Percentiles rank a stretch among this genome's conserved stretches.
Conservation (phyloP, 495 filamentous ascomycete species). For the Penicillium riverlandense region DNA sequence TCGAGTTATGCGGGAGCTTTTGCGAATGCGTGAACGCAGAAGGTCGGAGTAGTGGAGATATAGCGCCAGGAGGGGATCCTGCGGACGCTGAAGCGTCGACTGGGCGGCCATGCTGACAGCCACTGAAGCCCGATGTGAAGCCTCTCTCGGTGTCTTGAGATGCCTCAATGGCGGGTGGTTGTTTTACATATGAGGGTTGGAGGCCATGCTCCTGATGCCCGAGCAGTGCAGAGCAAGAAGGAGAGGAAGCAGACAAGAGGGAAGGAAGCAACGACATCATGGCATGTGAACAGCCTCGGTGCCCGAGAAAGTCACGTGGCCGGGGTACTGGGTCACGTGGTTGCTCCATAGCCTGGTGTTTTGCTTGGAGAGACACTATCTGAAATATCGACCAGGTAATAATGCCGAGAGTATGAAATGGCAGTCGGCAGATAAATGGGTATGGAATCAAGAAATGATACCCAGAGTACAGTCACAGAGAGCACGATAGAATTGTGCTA, state of each 20-base stretch:
- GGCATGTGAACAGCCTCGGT: conserved; percentile 31
- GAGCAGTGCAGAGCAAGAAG: background rate
- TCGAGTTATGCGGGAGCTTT: conserved; percentile 59
- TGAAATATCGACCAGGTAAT: background rate
- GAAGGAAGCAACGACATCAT: conserved; percentile 16
- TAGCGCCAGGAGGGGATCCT: conserved; percentile 63
- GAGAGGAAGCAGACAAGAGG: background rate
- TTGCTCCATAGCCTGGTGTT: background rate
- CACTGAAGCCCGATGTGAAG: conserved; percentile 2
- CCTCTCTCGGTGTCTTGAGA: conserved; percentile 3
- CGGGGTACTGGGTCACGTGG: conserved; percentile 6
- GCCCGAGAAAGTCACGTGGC: conserved; percentile 20
- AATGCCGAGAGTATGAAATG: no score
- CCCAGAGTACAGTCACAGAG: no score
- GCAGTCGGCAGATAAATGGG: no score
- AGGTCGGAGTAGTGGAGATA: conserved; percentile 59
- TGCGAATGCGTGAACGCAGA: conserved; percentile 51
- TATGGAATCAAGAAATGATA: no score
- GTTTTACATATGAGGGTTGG: background rate
- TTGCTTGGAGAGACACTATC: background rate
- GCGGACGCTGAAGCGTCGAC: conserved; percentile 67
- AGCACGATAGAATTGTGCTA: no score
- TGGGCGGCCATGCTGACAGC: conserved; percentile 75
- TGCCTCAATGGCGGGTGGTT: conserved; percentile 6
- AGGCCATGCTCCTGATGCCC: conserved; percentile 5